A percentile compares a stretch with the other conserved stretches of the same genome.
Evolutionary conservation across 192 early-diverging fungal genomes (phyloP).

Genomic region (Coemansia sp.): DNA sequence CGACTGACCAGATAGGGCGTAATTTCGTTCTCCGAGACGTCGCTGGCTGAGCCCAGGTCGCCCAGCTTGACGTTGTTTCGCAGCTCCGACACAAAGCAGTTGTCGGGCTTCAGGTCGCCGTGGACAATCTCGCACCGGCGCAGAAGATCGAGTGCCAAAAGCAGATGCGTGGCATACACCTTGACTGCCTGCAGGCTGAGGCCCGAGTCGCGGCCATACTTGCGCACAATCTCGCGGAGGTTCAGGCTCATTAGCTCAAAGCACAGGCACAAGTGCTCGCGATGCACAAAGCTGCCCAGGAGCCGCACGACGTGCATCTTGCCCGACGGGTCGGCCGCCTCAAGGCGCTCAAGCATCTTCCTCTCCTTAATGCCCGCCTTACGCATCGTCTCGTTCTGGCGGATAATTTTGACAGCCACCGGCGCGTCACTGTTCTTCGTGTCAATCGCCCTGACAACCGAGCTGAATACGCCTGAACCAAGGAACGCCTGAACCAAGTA

Average conservation of each 20-base stretch:
- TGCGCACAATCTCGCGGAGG: conserved; percentile 87
- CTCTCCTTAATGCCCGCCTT: conserved; percentile 87
- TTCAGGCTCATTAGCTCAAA: conserved; percentile 95
- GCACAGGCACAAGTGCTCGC: conserved; percentile 86
- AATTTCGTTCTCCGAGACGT: conserved; percentile 84
- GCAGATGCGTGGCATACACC: conserved; percentile 87
- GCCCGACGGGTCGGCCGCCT: conserved; percentile 80
- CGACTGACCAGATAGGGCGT: conserved; percentile 94
- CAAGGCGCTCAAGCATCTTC: conserved; percentile 82
- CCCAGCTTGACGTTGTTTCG: conserved; percentile 84
- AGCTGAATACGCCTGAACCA: conserved; percentile 94
- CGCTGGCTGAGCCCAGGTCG: conserved; percentile 91
- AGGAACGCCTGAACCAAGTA: conserved; percentile 83
- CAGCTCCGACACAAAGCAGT: conserved; percentile 85
- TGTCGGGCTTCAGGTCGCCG: conserved; percentile 98
- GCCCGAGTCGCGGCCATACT: conserved; percentile 91
- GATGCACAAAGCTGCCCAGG: conserved; percentile 83
- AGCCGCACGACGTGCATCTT: conserved; percentile 88
- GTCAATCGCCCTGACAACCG: conserved; percentile 87
- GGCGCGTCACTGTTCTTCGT: conserved; percentile 64
- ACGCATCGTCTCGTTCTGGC: conserved; percentile 93
- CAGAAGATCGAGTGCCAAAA: conserved; percentile 78
- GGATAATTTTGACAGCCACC: conserved; percentile 94
- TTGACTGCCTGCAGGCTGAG: conserved; percentile 92
- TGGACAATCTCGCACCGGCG: conserved; percentile 83